Percentiles rank a stretch among this genome's conserved stretches.
Evolutionary conservation across 2,329 filamentous ascomycete genomes (phyloP).

Genomic region (Capronia americana): DNA sequence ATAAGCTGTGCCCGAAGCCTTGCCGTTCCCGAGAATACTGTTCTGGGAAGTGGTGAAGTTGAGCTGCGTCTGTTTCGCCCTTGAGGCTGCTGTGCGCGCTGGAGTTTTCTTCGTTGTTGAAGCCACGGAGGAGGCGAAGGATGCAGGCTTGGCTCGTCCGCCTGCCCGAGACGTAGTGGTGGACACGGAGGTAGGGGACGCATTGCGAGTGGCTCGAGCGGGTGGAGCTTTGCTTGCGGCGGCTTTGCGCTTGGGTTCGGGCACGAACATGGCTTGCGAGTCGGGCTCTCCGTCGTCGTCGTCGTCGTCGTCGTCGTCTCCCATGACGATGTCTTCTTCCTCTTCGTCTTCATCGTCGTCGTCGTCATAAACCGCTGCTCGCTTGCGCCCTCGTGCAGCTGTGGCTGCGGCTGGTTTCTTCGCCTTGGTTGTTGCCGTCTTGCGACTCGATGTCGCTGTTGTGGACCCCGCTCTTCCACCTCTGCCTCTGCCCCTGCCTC

Average conservation of each 20-base stretch:
- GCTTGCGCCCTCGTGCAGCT: conserved; percentile 42
- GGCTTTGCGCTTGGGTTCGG: conserved; percentile 30
- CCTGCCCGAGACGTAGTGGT: conserved; percentile 10
- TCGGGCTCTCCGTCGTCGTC: conserved; percentile 44
- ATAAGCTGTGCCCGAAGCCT: conserved; percentile 30
- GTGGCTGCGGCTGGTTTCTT: conserved; percentile 42
- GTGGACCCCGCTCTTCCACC: conserved; percentile 52
- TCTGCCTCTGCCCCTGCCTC: conserved; percentile 54
- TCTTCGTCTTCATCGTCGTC: conserved; percentile 43
- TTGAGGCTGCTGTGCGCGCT: conserved; percentile 41
- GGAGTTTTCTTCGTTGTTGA: conserved; percentile 47
- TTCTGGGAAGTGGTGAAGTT: conserved; percentile 51
- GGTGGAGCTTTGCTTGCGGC: conserved; percentile 24
- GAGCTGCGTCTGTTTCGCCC: conserved; percentile 48
- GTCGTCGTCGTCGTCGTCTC: conserved; percentile 47
- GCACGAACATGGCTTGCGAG: conserved; percentile 40
- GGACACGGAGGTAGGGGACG: conserved; percentile 5
- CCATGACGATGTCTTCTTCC: conserved; percentile 48
- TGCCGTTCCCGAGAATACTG: conserved; percentile 38
- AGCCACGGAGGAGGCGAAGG: conserved; percentile 13
- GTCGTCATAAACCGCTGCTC: conserved; percentile 43
- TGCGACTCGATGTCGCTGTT: conserved; percentile 45
- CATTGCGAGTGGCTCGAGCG: conserved; percentile 5
- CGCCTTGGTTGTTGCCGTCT: conserved; percentile 45
- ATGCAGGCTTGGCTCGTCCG: conserved; percentile 12